Evolutionary conservation across 441 rosid genomes (phyloP), one percentile per base, ranked within the genome.

Genomic region (Metrosideros polymorpha): DNA sequence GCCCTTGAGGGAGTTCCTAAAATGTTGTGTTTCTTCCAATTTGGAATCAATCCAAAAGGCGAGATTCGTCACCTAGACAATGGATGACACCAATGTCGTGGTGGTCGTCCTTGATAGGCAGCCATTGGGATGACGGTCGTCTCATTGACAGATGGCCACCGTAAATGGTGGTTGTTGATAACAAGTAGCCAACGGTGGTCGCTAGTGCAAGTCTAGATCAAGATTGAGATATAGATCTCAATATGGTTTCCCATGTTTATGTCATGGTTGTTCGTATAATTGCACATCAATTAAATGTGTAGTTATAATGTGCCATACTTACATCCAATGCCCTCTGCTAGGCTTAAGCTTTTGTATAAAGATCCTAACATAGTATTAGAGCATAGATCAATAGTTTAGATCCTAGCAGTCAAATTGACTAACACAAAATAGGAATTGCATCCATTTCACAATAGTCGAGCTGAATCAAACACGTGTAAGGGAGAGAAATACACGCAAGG

Each of bases 71-170:
- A 4, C 56, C 12, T 7, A 12, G 12, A 54, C 27, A 54, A 8
- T 7, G 27, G 27, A 54, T 54, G 56, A 9, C 27, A 22, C 56
- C 27, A 22, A 12, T 8, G 27, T 0, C 27, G 3, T 24, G 27
- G 9, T 7, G 56, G 25, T 22, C 4, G 12, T 53, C 56, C 27
- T 22, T 8, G 9, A 54, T 22, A 22, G 12, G 27, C 4, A 9
- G 12, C 24, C 25, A 30, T 63, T 32, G 25, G 0, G 25, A 63
- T 2, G 0, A 42, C 0, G 6, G 12, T 61, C 0, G 75, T 4
- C 12, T 30, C 3, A 0, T 63, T 30, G 0, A 32, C 0, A 32
- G 6, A 63, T 63, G 25, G 43, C 76, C 76, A 18, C 76, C 25
- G 4, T 13, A 63, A 30, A 63, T 17, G 43, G 43, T 32, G 13